phyloP scores from a whole-genome alignment of 78 protist genomes.

The Dictyostelium intermedium region DNA sequence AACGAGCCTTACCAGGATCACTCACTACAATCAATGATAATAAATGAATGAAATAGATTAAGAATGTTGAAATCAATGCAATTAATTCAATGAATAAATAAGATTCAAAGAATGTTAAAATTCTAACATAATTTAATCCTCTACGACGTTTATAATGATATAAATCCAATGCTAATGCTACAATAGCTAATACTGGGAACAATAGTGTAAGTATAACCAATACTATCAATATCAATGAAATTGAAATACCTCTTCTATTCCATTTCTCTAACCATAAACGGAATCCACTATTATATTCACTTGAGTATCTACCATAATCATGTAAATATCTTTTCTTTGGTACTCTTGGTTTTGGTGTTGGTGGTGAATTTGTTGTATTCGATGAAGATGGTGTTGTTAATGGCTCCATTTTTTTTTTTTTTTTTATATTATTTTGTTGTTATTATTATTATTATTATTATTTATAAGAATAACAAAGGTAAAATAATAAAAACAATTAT shows the following conservation, averaged over 20 bases:
- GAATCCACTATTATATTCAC: slow-evolving; percentile 1
- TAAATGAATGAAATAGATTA: slow-evolving; percentile 23
- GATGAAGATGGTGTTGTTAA: not conserved
- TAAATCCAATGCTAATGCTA: slow-evolving; percentile 34
- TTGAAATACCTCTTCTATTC: slow-evolving; percentile 51
- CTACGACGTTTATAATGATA: not conserved
- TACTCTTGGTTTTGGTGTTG: not conserved
- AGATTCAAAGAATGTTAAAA: slow-evolving; percentile 45
- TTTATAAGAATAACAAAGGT: not conserved
- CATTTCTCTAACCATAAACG: slow-evolving; percentile 67
- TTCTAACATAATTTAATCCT: slow-evolving; percentile 58
- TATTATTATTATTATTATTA: not conserved
- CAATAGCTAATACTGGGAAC: slow-evolving; percentile 54
- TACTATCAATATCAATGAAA: slow-evolving; percentile 29
- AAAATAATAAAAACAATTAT: not conserved
- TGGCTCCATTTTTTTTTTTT: too few species aligned
- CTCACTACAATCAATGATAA: slow-evolving; percentile 14
- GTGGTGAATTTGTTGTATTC: not conserved
- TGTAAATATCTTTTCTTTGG: slow-evolving; percentile 46
- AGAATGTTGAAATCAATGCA: slow-evolving; percentile 21
- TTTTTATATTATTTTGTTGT: too few species aligned
- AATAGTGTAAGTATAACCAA: slow-evolving; percentile 13
- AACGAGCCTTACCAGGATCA: slow-evolving; percentile 18
- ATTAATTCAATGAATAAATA: slow-evolving; percentile 50
- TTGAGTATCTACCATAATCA: slow-evolving; percentile 60